Evolutionary conservation across 768 basidiomycete genomes (phyloP).

Genomic region (Termitomyces sp.): DNA sequence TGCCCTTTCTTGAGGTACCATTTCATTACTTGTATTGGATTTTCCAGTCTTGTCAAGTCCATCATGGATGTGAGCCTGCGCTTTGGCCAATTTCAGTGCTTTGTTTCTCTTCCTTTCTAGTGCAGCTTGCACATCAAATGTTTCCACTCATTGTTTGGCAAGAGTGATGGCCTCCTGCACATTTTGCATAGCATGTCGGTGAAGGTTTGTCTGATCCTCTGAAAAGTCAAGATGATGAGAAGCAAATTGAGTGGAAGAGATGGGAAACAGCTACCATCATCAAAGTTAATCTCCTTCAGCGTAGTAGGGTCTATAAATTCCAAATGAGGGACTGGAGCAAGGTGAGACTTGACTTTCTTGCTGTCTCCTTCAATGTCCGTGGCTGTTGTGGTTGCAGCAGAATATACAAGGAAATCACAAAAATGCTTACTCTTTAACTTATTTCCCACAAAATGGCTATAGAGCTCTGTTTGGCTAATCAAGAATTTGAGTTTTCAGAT

Average conservation of each 20-base stretch:
- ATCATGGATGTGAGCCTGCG: conserved; percentile 40
- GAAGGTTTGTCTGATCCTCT: conserved; percentile 89
- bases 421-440: conserved; percentile 73
- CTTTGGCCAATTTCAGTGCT: conserved; percentile 64
- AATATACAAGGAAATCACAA: conserved; percentile 10
- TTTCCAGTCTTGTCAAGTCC: conserved; percentile 46
- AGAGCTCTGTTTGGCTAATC: conserved; percentile 97
- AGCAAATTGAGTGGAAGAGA: conserved; percentile 1
- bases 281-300: conserved; percentile 81
- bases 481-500: conserved; percentile 98
- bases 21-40: conserved; percentile 21
- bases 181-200: conserved; percentile 79
- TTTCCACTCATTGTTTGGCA: conserved; percentile 73
- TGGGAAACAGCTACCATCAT: conserved; percentile 57
- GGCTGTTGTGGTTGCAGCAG: conserved; percentile 38
- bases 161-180: conserved; percentile 84
- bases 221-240: background rate
- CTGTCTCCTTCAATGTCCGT: conserved; percentile 68
- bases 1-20: conserved; percentile 32
- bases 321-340: conserved; percentile 49
- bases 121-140: conserved; percentile 83
- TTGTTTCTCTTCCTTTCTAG: conserved; percentile 79
- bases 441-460: conserved; percentile 98
- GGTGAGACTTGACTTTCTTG: conserved; percentile 29
- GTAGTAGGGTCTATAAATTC: conserved; percentile 45